Base-by-base conservation (phyloP, 306 rosid species). In the Dryas octopetala region DNA sequence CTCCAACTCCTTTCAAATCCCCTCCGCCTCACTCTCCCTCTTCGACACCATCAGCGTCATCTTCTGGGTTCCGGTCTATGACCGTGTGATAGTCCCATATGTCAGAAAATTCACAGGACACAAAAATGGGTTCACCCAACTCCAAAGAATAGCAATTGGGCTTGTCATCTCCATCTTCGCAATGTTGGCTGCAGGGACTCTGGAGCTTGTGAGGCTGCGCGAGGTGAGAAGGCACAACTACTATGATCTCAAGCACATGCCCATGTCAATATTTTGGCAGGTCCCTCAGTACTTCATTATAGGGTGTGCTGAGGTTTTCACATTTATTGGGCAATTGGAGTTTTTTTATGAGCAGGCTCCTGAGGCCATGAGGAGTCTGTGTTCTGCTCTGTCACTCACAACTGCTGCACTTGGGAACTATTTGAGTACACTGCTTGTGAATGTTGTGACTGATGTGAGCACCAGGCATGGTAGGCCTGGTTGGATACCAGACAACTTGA, bases 231-330 rank as follows among this genome's bases (percentile, higher is more conserved):
- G 13, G 44, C 71, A 74, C 71, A 11, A 51, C 9, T 52, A 64
- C 63, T 64, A 63, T 10, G 76, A 60, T 7, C 75, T 73, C 60
- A 66, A 79, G 28, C 51, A 73, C 63, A 19, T 79, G 0, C 76
- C 83, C 66, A 74, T 74, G 83, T 80, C 83, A 9, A 59, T 80
- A 4, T 74, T 80, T 19, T 74, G 79, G 83, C 78, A 79, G 43
- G 78, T 73, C 46, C 83, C 78, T 12, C 83, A 48, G 46, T 73
- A 66, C 46, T 74, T 74, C 58, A 74, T 74, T n/a, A 74, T 52
- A 9, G 78, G 78, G 14, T 74, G 71, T 66, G 78, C 54, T 13
- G 71, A 74, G 23, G 64, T 74, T 19, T 64, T 64, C 46, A 64
- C 78, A 10, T 41, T 23, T 32, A 74, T 59, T n/a, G 83, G 83